Evolutionary conservation across 2,329 filamentous ascomycete species (phyloP).

Genomic region (Fonsecaea nubica): DNA sequence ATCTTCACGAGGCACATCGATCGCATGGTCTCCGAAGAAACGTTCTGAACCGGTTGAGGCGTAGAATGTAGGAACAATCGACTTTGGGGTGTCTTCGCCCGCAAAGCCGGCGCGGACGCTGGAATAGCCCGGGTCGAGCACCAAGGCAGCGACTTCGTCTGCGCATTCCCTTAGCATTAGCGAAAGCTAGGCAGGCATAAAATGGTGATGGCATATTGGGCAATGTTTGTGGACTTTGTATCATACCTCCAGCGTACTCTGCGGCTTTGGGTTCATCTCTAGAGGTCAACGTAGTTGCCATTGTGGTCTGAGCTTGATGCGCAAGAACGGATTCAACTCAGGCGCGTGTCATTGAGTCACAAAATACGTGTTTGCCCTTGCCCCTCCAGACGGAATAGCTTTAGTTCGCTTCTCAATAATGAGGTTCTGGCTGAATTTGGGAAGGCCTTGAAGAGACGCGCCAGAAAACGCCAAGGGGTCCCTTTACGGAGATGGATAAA

Average conservation of each 20-base stretch:
- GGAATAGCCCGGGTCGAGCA: constrained; percentile 93
- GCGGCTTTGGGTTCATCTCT: constrained; percentile 50
- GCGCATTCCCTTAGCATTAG: constrained; percentile 18
- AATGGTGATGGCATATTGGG: constrained; percentile 7
- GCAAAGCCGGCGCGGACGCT: constrained; percentile 93
- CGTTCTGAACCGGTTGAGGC: constrained; percentile 65
- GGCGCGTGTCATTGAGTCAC: background rate
- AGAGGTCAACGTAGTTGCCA: constrained; percentile 36
- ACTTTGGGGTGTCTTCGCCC: constrained; percentile 96
- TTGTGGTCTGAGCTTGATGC: constrained; percentile 6
- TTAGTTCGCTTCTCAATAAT: background rate
- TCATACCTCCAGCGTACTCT: constrained; percentile 58
- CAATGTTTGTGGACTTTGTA: constrained; percentile 17
- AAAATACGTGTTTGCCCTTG: background rate
- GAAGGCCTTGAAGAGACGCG: background rate
- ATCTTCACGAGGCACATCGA: constrained; percentile 75
- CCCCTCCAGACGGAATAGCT: background rate
- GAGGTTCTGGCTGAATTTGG: background rate
- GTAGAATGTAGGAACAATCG: constrained; percentile 89
- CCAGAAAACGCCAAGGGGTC: background rate
- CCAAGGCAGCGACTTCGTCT: constrained; percentile 98
- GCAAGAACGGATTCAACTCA: background rate
- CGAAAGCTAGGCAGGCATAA: background rate
- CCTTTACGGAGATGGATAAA: background rate
- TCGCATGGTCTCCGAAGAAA: constrained; percentile 88